These are phyloP conservation scores for Penicillium nucicola DNA, from an alignment of 495 filamentous ascomycete species.

Conservation along the genomic window DNA sequence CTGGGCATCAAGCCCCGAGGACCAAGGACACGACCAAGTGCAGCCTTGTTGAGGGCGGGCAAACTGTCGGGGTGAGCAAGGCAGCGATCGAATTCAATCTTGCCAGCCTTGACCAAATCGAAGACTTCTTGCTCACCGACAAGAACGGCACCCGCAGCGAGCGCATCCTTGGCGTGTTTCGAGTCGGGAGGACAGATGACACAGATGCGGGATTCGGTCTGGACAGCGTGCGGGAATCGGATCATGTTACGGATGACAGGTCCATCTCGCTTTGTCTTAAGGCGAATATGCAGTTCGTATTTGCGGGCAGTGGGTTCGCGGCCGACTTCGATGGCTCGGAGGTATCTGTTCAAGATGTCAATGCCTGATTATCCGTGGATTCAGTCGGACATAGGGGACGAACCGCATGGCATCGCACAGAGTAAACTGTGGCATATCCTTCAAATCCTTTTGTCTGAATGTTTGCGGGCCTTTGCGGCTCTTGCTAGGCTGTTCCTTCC, in stretches of 20 bases:
- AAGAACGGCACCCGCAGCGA: slow-evolving; percentile 69
- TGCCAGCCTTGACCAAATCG: slow-evolving; percentile 67
- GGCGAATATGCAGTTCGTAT: slow-evolving; percentile 81
- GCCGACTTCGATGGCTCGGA: slow-evolving; percentile 90
- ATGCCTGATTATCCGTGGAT: neutral
- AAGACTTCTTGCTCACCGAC: slow-evolving; percentile 87
- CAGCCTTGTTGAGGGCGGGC: slow-evolving; percentile 69
- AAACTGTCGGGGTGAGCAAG: slow-evolving; percentile 81
- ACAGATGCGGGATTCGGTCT: slow-evolving; percentile 78
- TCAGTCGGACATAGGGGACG: slow-evolving; percentile 13
- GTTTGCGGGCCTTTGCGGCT: slow-evolving; percentile 62
- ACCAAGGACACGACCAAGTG: slow-evolving; percentile 76
- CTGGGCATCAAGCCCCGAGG: slow-evolving; percentile 91
- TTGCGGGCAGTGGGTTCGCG: slow-evolving; percentile 65
- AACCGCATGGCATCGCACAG: slow-evolving; percentile 94
- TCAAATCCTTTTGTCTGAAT: slow-evolving; percentile 60
- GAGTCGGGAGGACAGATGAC: slow-evolving; percentile 83
- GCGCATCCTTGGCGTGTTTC: slow-evolving; percentile 63
- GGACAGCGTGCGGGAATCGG: slow-evolving; percentile 82
- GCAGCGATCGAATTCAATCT: slow-evolving; percentile 82
- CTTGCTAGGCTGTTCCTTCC: slow-evolving; percentile 53
- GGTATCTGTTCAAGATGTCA: slow-evolving; percentile 60
- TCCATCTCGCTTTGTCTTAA: slow-evolving; percentile 77
- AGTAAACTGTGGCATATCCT: slow-evolving; percentile 64
- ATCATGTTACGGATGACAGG: slow-evolving; percentile 82